Percentiles rank a stretch among this genome's conserved stretches.
Conservation (phyloP, 768 basidiomycete species). For the Kwoniella botswanensis region DNA sequence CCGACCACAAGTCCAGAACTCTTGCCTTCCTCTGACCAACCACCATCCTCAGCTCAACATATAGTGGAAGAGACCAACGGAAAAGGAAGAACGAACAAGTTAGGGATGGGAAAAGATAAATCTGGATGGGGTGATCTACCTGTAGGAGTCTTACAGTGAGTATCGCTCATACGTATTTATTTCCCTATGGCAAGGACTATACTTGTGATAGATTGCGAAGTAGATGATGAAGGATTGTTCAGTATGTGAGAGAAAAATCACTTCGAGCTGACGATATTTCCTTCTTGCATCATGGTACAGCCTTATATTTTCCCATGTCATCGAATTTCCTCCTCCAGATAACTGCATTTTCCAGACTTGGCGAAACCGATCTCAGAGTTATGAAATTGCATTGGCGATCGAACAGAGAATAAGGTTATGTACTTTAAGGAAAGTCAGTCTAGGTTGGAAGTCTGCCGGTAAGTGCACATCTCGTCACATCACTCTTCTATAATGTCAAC, state of each 20-base stretch:
- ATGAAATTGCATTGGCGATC: slow-evolving; percentile 19
- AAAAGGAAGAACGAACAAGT: background rate
- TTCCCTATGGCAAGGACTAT: background rate
- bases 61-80: background rate
- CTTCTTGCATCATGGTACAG: background rate
- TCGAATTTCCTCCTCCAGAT: background rate
- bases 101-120: slow-evolving; percentile 9
- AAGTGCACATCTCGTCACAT: slow-evolving; percentile 2
- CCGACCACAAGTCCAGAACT: too few species aligned
- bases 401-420: slow-evolving; percentile 22
- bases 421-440: slow-evolving; percentile 13
- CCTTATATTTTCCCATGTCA: slow-evolving; percentile 5
- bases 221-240: too few species aligned
- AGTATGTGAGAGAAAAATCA: too few species aligned
- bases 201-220: too few species aligned
- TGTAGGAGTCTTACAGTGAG: slow-evolving; percentile 31
- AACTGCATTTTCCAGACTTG: background rate
- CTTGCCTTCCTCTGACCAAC: too few species aligned
- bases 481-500: background rate
- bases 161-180: background rate
- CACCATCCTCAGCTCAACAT: too few species aligned
- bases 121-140: slow-evolving; percentile 34
- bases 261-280: background rate
- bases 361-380: background rate
- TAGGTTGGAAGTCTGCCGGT: slow-evolving; percentile 28